Conservation (phyloP, 2,329 filamentous ascomycete species). For the Neopestalotiopsis rosae region DNA sequence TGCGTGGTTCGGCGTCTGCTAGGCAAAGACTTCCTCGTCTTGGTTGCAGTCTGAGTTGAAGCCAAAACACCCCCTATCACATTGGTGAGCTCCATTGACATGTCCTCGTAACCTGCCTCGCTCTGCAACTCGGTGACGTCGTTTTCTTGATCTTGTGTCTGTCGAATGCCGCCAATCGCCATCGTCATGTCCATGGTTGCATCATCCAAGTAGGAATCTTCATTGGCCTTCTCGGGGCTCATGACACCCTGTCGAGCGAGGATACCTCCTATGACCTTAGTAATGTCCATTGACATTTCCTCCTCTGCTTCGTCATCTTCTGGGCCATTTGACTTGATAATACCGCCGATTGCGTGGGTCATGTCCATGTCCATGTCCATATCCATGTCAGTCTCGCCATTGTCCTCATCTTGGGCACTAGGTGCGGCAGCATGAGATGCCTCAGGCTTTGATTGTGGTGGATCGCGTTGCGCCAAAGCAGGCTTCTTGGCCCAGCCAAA, state of each 20-base stretch:
- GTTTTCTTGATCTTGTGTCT: constrained; percentile 33
- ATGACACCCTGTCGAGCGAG: constrained; percentile 52
- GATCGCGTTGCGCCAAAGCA: constrained; percentile 34
- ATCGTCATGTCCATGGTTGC: constrained; percentile 87
- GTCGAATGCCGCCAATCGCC: constrained; percentile 74
- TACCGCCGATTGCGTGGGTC: constrained; percentile 61
- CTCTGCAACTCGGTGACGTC: constrained; percentile 42
- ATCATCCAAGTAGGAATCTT: constrained; percentile 56
- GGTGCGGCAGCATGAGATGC: constrained; percentile 17
- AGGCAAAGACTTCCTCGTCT: constrained; percentile 34
- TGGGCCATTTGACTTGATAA: constrained; percentile 45
- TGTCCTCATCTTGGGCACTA: constrained; percentile 29
- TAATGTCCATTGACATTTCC: constrained; percentile 95
- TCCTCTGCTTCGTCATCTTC: constrained; percentile 57
- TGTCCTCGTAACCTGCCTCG: constrained; percentile 62
- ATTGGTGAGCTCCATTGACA: constrained; percentile 80
- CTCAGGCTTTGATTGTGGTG: constrained; percentile 28
- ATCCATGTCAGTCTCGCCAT: constrained; percentile 46
- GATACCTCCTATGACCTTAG: constrained; percentile 81
- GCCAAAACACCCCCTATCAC: constrained; percentile 63
- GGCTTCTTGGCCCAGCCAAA: constrained; percentile 76
- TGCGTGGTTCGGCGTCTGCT: constrained; percentile 32
- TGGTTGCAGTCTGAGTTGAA: constrained; percentile 30
- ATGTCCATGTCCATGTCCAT: constrained; percentile 62
- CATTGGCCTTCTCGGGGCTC: constrained; percentile 33